Percentiles rank a stretch among this genome's conserved stretches.
Evolutionary conservation across 257 asterid genomes (phyloP).

Genomic region (Nyctanthes arbortristis): DNA sequence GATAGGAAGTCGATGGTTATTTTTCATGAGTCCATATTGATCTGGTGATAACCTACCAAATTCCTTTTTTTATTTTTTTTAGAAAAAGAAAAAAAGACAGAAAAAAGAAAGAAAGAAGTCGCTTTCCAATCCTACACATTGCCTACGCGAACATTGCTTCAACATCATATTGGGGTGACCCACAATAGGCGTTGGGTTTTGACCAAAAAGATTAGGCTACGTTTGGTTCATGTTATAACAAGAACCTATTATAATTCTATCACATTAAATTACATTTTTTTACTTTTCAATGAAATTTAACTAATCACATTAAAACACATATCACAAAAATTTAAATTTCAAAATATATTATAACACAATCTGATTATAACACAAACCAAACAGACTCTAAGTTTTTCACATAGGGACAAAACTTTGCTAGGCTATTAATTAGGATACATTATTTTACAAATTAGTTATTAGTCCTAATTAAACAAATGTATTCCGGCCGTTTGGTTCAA

Average conservation of each 20-base stretch:
- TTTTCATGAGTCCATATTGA: too few species aligned
- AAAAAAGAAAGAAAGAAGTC: background rate
- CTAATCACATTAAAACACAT: too few species aligned
- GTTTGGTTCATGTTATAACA: too few species aligned
- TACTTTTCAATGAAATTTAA: too few species aligned
- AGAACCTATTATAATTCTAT: too few species aligned
- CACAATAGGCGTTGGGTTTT: slow-evolving; percentile 36
- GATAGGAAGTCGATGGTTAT: too few species aligned
- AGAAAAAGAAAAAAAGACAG: background rate
- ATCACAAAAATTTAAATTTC: too few species aligned
- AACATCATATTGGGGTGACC: slow-evolving; percentile 27
- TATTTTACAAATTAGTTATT: slow-evolving; percentile 3
- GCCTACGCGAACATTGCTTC: slow-evolving; percentile 29
- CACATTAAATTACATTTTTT: too few species aligned
- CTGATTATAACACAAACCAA: too few species aligned
- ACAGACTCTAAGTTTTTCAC: background rate
- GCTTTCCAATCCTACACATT: slow-evolving; percentile 24
- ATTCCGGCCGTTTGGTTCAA: slow-evolving; percentile 36
- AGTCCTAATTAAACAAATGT: slow-evolving; percentile 5
- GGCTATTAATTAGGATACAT: slow-evolving; percentile 14
- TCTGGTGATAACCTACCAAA: too few species aligned
- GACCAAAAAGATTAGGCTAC: slow-evolving; percentile 18
- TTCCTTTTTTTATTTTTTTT: background rate
- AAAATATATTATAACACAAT: too few species aligned
- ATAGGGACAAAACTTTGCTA: slow-evolving; percentile 4